Conservation (phyloP, 768 basidiomycete genomes). For the Leccinellum rugosiceps region DNA sequence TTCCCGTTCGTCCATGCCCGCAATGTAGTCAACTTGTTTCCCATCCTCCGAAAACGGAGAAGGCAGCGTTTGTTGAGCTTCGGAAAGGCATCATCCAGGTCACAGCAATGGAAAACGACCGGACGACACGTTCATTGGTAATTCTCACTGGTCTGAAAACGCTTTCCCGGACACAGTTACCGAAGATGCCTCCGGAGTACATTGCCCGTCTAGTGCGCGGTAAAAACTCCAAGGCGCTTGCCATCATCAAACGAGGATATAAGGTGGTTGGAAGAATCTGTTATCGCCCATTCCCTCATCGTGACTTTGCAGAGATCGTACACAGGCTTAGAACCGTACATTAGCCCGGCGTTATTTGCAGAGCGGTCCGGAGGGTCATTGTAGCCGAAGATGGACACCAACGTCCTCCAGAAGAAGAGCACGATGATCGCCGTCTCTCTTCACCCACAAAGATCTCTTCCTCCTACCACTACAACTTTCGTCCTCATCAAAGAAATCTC, state of each 20-base stretch:
- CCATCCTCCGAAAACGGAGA: conserved; percentile 59
- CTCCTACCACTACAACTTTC: too few species aligned
- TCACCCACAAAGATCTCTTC: too few species aligned
- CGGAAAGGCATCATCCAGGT: conserved; percentile 81
- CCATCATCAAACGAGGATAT: conserved; percentile 91
- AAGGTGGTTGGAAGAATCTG: conserved; percentile 98
- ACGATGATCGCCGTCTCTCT: too few species aligned
- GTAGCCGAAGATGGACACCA: too few species aligned
- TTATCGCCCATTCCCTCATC: conserved; percentile 91
- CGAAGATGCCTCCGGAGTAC: conserved; percentile 99
- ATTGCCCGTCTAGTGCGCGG: conserved; percentile 96
- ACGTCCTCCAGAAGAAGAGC: too few species aligned
- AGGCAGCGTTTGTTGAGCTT: conserved; percentile 77
- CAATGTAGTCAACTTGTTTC: conserved; percentile 7
- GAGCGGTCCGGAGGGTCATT: too few species aligned
- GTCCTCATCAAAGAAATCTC: too few species aligned
- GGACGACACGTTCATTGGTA: conserved; percentile 68
- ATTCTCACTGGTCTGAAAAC: conserved; percentile 95
- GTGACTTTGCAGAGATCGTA: conserved; percentile 97
- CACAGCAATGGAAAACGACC: conserved; percentile 81
- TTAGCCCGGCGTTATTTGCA: too few species aligned
- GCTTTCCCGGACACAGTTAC: conserved; percentile 93
- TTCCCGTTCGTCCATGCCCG: not conserved
- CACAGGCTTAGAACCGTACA: too few species aligned
- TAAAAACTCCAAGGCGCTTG: conserved; percentile 85